Conservation (phyloP, 2,329 filamentous ascomycete genomes). For the Ceratocystis albifundus region DNA sequence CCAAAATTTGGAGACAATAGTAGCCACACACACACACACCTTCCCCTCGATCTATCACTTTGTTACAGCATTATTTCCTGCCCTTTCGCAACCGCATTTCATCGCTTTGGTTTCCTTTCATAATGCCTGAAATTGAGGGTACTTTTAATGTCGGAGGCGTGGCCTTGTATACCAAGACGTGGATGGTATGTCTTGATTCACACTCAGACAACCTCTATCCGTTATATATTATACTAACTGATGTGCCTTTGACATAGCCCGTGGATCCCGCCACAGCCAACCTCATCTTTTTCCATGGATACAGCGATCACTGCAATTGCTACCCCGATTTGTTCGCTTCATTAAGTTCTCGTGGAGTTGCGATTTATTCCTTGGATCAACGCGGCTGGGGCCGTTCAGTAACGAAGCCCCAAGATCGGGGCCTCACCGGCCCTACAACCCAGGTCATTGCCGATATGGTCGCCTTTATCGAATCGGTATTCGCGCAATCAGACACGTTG, state of each 20-base stretch:
- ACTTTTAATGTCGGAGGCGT: slow-evolving; percentile 37
- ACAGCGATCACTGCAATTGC: slow-evolving; percentile 70
- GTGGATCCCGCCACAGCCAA: slow-evolving; percentile 51
- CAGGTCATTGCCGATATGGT: slow-evolving; percentile 68
- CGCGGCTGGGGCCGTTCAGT: slow-evolving; percentile 77
- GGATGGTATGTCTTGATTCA: slow-evolving; percentile 40
- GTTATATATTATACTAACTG: slow-evolving; percentile 15
- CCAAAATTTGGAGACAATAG: neutral
- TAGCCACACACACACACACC: neutral
- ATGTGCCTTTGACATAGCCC: slow-evolving; percentile 34
- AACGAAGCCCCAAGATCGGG: slow-evolving; percentile 47
- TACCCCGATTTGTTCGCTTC: slow-evolving; percentile 64
- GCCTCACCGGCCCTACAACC: slow-evolving; percentile 61
- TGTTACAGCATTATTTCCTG: neutral
- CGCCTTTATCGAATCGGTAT: slow-evolving; percentile 48
- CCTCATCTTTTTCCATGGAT: slow-evolving; percentile 76
- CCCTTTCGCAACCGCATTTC: neutral
- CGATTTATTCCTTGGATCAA: slow-evolving; percentile 71
- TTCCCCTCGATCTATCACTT: neutral
- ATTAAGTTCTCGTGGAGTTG: slow-evolving; percentile 60
- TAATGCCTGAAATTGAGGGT: slow-evolving; percentile 35
- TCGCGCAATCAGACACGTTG: slow-evolving; percentile 41
- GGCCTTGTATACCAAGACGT: slow-evolving; percentile 46
- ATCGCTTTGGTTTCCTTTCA: neutral
- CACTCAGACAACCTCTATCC: neutral